These are phyloP conservation scores for Lanmaoa pseudosensibilis DNA, from an alignment of 768 basidiomycete genomes.

Conservation along the genomic window DNA sequence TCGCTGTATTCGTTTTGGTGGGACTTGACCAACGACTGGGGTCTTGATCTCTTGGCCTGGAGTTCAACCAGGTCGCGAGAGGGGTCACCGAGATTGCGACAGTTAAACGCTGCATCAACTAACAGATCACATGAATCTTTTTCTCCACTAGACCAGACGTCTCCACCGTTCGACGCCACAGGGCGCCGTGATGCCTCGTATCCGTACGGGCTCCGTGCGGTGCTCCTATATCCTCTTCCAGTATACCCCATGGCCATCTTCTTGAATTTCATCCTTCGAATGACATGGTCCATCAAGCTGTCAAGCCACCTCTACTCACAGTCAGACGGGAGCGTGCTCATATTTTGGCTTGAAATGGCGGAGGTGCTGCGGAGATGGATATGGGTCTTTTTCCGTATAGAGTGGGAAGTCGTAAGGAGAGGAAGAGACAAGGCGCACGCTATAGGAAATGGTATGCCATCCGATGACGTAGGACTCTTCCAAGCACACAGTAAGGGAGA, in stretches of 20 bases:
- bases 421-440: constrained; percentile 20
- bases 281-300: constrained; percentile 93
- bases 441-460: constrained; percentile 6
- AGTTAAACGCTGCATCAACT: constrained; percentile 34
- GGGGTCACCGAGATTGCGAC: constrained; percentile 42
- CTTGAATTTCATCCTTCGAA: constrained; percentile 82
- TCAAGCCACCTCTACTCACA: constrained; percentile 80
- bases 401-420: constrained; percentile 89
- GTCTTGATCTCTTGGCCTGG: constrained; percentile 68
- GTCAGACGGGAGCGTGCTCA: constrained; percentile 75
- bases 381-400: constrained; percentile 96
- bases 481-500: too few relatives aligned
- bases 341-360: constrained; percentile 89
- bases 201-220: constrained; percentile 73
- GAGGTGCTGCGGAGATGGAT: constrained; percentile 92
- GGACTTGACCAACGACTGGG: constrained; percentile 99
- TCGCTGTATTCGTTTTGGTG: constrained; percentile 98
- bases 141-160: neutral
- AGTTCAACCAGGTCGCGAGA: constrained; percentile 27
- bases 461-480: too few relatives aligned
- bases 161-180: constrained; percentile 20
- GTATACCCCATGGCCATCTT: constrained; percentile 82
- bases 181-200: constrained; percentile 32
- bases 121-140: constrained; percentile 12
- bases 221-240: constrained; percentile 76